phyloP scores from a whole-genome alignment of 371 early-diverging fungal genomes.

The Dinochytrium kinnereticum region DNA sequence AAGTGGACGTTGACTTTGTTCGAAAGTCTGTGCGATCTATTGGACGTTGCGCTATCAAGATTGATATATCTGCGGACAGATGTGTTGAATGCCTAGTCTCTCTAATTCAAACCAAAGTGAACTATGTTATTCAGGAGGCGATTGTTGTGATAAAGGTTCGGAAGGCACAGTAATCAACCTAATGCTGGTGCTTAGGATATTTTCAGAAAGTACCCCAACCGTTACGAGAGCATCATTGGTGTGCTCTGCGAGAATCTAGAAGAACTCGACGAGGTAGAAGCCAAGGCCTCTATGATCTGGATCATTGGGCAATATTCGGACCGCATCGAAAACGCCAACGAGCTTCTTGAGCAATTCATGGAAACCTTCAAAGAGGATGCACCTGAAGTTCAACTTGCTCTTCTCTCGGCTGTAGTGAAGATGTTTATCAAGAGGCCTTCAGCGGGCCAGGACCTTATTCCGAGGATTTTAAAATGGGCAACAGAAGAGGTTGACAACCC shows the following conservation, averaged over 20 bases:
- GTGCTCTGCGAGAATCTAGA: constrained; percentile 59
- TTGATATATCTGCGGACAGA: constrained; percentile 78
- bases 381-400: constrained; percentile 83
- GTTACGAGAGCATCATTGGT: constrained; percentile 87
- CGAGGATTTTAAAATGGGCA: constrained; percentile 82
- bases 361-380: constrained; percentile 75
- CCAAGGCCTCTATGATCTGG: constrained; percentile 63
- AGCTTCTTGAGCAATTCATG: constrained; percentile 52
- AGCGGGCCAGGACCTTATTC: constrained; percentile 87
- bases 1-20: constrained; percentile 96
- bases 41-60: constrained; percentile 91
- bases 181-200: constrained; percentile 69
- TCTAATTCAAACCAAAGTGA: constrained; percentile 86
- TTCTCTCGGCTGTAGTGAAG: constrained; percentile 90
- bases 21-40: constrained; percentile 90
- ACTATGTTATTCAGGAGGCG: constrained; percentile 94
- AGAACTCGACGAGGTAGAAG: constrained; percentile 60
- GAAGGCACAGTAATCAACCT: background rate
- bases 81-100: constrained; percentile 87
- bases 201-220: constrained; percentile 93
- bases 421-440: constrained; percentile 87
- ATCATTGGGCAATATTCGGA: constrained; percentile 64
- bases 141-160: constrained; percentile 83
- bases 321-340: constrained; percentile 61
- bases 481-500: constrained; percentile 93